A percentile compares a stretch with the other conserved stretches of the same genome.
Evolutionary conservation across 2,329 filamentous ascomycete species (phyloP).

Genomic region (Sphaerulina musiva): DNA sequence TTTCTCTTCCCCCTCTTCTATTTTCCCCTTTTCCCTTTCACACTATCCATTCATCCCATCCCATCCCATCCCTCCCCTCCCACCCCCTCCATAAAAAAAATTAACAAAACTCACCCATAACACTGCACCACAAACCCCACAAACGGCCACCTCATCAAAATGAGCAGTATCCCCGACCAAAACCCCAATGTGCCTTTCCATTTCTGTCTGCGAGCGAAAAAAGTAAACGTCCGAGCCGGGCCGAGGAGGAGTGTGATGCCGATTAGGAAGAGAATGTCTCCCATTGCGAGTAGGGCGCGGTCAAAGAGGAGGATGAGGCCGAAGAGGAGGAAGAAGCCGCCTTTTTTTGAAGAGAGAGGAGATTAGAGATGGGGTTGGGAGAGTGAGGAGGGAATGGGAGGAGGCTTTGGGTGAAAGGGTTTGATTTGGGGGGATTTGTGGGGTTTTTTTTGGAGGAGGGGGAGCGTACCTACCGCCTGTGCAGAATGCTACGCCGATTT

Average conservation of each 20-base stretch:
- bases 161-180: slow-evolving; percentile 72
- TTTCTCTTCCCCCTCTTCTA: background rate
- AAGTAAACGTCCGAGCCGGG: slow-evolving; percentile 78
- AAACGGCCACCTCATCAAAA: slow-evolving; percentile 83
- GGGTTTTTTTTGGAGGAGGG: background rate
- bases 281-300: slow-evolving; percentile 95
- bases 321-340: slow-evolving; percentile 88
- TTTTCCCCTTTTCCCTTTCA: no score
- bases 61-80: no score
- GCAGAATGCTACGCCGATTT: slow-evolving; percentile 96
- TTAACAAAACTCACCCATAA: slow-evolving; percentile 1
- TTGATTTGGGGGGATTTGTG: background rate
- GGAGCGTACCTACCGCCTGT: slow-evolving; percentile 70
- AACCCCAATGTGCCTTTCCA: slow-evolving; percentile 87
- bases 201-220: slow-evolving; percentile 93
- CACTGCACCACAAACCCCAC: slow-evolving; percentile 84
- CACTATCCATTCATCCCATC: background rate
- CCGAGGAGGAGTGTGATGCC: slow-evolving; percentile 95
- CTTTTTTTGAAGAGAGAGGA: slow-evolving; percentile 41
- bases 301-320: slow-evolving; percentile 98
- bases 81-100: no score
- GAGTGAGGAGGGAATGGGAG: no score
- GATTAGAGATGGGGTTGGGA: no score
- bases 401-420: background rate
- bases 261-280: slow-evolving; percentile 97